Conservation (phyloP, 73 alveolate species). For the Halteria grandinella region DNA sequence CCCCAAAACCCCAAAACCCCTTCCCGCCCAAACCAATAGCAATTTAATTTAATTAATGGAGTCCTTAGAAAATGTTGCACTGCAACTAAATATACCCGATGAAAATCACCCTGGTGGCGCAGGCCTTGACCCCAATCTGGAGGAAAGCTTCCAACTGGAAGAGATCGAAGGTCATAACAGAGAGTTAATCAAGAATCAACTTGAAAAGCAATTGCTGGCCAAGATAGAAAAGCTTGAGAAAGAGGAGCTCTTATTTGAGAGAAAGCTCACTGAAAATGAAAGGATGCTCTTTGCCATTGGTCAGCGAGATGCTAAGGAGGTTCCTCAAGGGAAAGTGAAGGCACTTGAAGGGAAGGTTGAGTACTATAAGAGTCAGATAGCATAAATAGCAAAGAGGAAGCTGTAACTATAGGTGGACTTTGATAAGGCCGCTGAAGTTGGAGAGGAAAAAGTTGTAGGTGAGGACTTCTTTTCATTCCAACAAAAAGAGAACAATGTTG, state of each 20-base stretch:
- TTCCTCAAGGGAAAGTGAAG: neutral
- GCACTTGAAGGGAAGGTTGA: neutral
- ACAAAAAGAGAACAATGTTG: neutral
- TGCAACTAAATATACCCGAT: no score
- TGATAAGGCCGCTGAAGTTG: neutral
- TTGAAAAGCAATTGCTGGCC: neutral
- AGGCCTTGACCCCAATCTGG: no score
- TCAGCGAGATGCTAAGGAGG: neutral
- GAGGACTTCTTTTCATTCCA: conserved; percentile 18
- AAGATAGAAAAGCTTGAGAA: neutral
- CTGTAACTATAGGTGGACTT: neutral
- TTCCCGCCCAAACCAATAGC: no score
- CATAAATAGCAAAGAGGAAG: neutral
- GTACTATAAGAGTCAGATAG: neutral
- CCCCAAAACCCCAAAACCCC: no score
- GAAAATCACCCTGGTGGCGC: no score
- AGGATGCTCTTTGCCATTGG: neutral
- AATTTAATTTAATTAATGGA: no score
- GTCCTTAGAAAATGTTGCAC: no score
- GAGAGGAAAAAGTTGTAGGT: neutral
- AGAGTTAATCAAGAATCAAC: conserved; percentile 2
- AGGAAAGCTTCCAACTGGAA: neutral
- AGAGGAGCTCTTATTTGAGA: neutral
- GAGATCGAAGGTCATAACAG: conserved; percentile 37
- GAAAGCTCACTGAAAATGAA: neutral